These are phyloP conservation scores for Acanthamoeba sp. DNA, from an alignment of 208 protist genomes.

Conservation along the genomic window DNA sequence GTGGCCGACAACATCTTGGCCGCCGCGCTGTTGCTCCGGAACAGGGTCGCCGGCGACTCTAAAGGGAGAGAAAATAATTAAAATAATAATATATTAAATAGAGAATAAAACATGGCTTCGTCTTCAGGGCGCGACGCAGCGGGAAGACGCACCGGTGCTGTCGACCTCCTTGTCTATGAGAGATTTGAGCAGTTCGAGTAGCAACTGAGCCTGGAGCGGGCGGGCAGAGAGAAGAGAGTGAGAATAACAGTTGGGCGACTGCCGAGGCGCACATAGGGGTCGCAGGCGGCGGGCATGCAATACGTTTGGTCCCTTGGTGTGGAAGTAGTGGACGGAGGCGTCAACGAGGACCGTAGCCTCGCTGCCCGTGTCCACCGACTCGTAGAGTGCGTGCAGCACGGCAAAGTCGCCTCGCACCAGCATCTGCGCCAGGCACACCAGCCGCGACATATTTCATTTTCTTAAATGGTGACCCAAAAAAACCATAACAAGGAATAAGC, in stretches of 20 bases:
- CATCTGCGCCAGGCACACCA: neutral
- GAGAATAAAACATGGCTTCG: too few relatives aligned
- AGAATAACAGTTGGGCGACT: neutral
- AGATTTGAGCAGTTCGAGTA: conserved; percentile 70
- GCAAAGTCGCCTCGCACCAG: conserved; percentile 65
- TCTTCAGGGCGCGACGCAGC: too few relatives aligned
- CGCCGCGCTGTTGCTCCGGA: conserved; percentile 81
- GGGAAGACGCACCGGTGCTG: neutral
- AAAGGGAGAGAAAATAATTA: neutral
- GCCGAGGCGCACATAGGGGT: neutral
- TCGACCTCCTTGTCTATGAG: conserved; percentile 69
- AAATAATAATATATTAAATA: too few relatives aligned
- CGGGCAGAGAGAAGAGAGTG: neutral
- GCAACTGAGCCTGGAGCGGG: neutral
- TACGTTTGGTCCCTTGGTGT: conserved; percentile 66
- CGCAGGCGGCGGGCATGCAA: too few relatives aligned
- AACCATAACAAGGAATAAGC: neutral
- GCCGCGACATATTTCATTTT: too few relatives aligned
- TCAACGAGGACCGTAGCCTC: conserved; percentile 61
- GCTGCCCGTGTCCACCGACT: conserved; percentile 42
- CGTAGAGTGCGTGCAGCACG: conserved; percentile 53
- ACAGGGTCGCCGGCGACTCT: conserved; percentile 77
- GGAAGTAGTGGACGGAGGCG: conserved; percentile 54
- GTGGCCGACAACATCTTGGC: conserved; percentile 78
- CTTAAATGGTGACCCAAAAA: neutral